phyloP scores from a whole-genome alignment of 495 filamentous ascomycete species.

The Podospora pseudopauciseta region DNA sequence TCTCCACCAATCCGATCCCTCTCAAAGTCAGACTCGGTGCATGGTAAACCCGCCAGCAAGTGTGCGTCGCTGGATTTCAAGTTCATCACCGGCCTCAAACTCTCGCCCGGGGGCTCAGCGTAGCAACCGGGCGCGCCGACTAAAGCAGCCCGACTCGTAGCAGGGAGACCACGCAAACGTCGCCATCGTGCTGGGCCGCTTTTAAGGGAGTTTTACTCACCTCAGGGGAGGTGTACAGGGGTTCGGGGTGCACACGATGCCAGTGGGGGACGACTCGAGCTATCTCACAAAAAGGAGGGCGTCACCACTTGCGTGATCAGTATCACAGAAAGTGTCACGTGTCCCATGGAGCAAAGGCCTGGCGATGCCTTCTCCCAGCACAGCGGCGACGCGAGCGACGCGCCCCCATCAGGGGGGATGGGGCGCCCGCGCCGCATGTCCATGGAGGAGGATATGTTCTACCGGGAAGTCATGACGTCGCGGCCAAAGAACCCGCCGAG shows the following conservation, averaged over 20 bases:
- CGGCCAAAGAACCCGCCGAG: conserved; percentile 36
- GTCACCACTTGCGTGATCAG: conserved; percentile 12
- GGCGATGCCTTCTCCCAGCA: conserved; percentile 36
- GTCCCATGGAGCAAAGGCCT: conserved; percentile 29
- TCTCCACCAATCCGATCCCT: conserved; percentile 13
- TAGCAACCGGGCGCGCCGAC: background rate
- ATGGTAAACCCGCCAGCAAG: background rate
- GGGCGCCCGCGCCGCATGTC: conserved; percentile 37
- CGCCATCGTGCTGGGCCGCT: conserved; percentile 3
- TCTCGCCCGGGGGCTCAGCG: background rate
- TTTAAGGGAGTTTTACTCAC: background rate
- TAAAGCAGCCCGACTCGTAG: background rate
- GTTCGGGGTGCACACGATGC: conserved; percentile 20
- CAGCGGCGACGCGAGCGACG: conserved; percentile 28
- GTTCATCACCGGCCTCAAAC: background rate
- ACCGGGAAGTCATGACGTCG: conserved; percentile 36
- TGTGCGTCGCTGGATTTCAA: background rate
- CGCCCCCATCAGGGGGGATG: conserved; percentile 16
- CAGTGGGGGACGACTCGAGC: conserved; percentile 19
- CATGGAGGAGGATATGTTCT: conserved; percentile 41
- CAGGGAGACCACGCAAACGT: no score
- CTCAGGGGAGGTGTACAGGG: conserved; percentile 14
- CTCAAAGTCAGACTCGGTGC: background rate
- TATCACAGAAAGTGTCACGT: conserved; percentile 5
- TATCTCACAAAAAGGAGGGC: conserved; percentile 21